These are phyloP conservation scores for Ophiocordyceps unilateralis DNA, from an alignment of 2,329 filamentous ascomycete species.

Conservation along the genomic window DNA sequence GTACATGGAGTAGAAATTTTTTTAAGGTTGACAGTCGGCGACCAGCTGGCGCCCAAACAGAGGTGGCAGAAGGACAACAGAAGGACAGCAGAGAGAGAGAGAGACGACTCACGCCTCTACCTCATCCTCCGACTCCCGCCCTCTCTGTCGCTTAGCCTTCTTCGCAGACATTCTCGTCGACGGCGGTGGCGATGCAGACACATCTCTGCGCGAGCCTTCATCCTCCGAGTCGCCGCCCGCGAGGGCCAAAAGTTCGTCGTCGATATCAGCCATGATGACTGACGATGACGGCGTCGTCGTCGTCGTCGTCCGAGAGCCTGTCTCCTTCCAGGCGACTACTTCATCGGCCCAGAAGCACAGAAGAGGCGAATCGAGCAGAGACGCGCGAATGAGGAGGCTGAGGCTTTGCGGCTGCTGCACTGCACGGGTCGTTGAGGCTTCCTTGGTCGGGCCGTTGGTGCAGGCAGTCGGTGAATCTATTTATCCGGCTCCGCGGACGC, in stretches of 20 bases:
- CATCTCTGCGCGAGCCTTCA: constrained; percentile 37
- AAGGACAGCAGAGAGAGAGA: neutral
- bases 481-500: neutral
- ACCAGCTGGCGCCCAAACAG: neutral
- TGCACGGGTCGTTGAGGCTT: too few relatives aligned
- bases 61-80: neutral
- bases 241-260: constrained; percentile 84
- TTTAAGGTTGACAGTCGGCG: neutral
- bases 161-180: constrained; percentile 20
- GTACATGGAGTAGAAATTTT: too few relatives aligned
- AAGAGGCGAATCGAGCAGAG: too few relatives aligned
- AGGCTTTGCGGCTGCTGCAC: too few relatives aligned
- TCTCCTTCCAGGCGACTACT: too few relatives aligned
- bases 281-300: neutral
- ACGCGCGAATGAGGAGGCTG: too few relatives aligned
- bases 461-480: neutral
- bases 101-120: constrained; percentile 22
- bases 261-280: constrained; percentile 61
- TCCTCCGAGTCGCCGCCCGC: constrained; percentile 61
- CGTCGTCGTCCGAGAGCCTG: too few relatives aligned
- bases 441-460: neutral
- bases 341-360: too few relatives aligned
- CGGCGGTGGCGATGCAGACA: constrained; percentile 33
- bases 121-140: constrained; percentile 45
- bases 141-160: constrained; percentile 27